A percentile compares a stretch with the other conserved stretches of the same genome.
phyloP scores from a whole-genome alignment of 345 rosid genomes.

The Citrus reticulata region DNA sequence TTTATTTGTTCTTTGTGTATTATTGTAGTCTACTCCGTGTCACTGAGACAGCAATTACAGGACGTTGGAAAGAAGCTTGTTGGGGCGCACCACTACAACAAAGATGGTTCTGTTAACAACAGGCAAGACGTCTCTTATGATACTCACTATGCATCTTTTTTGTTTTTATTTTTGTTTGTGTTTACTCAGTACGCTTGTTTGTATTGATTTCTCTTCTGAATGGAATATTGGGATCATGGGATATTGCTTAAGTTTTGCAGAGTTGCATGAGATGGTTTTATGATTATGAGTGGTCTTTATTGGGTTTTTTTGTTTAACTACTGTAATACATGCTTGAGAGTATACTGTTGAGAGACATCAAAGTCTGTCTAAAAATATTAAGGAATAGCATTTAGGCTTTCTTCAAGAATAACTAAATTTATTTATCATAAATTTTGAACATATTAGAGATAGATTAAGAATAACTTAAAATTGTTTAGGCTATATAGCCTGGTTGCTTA shows the following conservation, averaged over 20 bases:
- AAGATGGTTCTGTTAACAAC: constrained; percentile 89
- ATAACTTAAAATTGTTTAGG: background rate
- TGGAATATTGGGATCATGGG: background rate
- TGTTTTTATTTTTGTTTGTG: background rate
- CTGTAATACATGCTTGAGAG: background rate
- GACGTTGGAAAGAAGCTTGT: constrained; percentile 95
- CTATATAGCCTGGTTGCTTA: background rate
- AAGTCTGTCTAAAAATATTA: background rate
- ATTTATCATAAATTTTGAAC: background rate
- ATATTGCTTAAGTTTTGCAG: background rate
- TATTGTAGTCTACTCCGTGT: constrained; percentile 89
- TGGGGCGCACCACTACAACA: constrained; percentile 92
- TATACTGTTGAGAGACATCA: background rate
- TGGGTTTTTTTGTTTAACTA: background rate
- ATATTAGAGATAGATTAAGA: background rate
- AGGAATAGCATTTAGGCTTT: background rate
- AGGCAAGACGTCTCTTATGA: constrained; percentile 44
- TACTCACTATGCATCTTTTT: background rate
- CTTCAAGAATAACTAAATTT: background rate
- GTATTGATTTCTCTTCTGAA: background rate
- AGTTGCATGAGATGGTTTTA: background rate
- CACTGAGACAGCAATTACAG: constrained; percentile 96
- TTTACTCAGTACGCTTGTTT: background rate
- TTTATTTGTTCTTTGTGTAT: constrained; percentile 28
- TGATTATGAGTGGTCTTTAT: background rate